A percentile compares a stretch with the other conserved stretches of the same genome.
These are phyloP conservation scores for Fraxinus xanthoxyloides DNA, from an alignment of 305 asterid species.

Conservation along the genomic window DNA sequence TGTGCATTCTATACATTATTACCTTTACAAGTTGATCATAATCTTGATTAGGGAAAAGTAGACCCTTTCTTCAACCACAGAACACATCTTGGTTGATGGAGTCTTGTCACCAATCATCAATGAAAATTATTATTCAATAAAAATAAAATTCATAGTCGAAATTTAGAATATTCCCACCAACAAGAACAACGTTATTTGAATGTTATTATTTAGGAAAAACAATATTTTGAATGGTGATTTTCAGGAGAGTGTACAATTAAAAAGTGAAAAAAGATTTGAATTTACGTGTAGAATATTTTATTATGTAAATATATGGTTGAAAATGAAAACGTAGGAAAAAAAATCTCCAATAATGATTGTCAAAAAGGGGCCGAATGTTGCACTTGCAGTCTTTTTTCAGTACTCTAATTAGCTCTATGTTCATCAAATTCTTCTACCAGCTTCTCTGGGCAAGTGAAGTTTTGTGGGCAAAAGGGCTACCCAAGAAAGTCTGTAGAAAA, in stretches of 20 bases:
- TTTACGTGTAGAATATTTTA: no score
- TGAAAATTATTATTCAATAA: neutral
- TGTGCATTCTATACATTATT: neutral
- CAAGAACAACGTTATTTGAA: neutral
- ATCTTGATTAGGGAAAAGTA: neutral
- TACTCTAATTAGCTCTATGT: neutral
- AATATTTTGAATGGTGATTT: neutral
- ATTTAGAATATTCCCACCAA: neutral
- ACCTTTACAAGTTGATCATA: neutral
- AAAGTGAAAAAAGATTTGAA: neutral
- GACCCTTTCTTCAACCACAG: neutral
- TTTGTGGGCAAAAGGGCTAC: neutral
- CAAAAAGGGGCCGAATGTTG: neutral
- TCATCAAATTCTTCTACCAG: neutral
- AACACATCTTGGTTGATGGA: neutral
- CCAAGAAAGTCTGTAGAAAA: slow-evolving; percentile 83
- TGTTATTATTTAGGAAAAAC: no score
- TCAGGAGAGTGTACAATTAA: neutral
- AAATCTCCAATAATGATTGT: neutral
- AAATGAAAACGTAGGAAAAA: no score
- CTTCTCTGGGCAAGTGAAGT: neutral
- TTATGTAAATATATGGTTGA: no score
- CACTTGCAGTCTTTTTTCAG: neutral
- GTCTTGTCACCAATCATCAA: neutral
- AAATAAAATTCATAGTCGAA: neutral